Evolutionary conservation across 208 protist genomes (phyloP).

Genomic region (Trypanosoma cruzi): DNA sequence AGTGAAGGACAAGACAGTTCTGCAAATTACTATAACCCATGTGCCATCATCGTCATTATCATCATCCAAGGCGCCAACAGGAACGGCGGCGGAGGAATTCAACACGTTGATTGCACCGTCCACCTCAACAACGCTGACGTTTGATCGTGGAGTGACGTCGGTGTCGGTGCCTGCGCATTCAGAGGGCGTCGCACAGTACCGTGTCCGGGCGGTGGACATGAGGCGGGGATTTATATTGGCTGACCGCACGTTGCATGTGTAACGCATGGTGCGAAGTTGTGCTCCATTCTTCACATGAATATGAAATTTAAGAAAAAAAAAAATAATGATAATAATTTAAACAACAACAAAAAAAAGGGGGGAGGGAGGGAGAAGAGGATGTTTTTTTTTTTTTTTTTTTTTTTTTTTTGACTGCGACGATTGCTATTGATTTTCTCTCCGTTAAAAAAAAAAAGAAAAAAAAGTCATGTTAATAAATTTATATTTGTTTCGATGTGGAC

Average conservation of each 20-base stretch:
- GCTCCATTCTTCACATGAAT: neutral
- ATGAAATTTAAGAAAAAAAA: constrained; percentile 3
- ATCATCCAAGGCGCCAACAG: neutral
- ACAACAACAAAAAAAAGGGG: neutral
- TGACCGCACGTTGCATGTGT: constrained; percentile 39
- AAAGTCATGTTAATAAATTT: neutral
- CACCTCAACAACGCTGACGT: constrained; percentile 47
- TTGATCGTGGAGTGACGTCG: constrained; percentile 51
- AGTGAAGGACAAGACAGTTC: constrained; percentile 35
- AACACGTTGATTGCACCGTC: constrained; percentile 4
- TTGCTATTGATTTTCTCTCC: neutral
- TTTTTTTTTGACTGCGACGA: too few species aligned
- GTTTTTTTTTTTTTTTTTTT: neutral
- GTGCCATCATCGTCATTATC: constrained; percentile 1
- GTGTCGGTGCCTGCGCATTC: constrained; percentile 46
- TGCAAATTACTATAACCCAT: constrained; percentile 43
- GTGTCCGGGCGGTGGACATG: constrained; percentile 61
- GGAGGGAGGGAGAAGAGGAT: neutral
- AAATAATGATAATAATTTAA: neutral
- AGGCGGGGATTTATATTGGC: constrained; percentile 45
- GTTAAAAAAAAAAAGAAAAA: too few species aligned
- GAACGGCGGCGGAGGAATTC: neutral
- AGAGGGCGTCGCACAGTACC: constrained; percentile 26
- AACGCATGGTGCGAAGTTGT: neutral
- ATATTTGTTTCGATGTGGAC: neutral